A percentile compares a stretch with the other conserved stretches of the same genome.
phyloP scores from a whole-genome alignment of 2,329 filamentous ascomycete genomes.

The Exutisphaerella laricina region DNA sequence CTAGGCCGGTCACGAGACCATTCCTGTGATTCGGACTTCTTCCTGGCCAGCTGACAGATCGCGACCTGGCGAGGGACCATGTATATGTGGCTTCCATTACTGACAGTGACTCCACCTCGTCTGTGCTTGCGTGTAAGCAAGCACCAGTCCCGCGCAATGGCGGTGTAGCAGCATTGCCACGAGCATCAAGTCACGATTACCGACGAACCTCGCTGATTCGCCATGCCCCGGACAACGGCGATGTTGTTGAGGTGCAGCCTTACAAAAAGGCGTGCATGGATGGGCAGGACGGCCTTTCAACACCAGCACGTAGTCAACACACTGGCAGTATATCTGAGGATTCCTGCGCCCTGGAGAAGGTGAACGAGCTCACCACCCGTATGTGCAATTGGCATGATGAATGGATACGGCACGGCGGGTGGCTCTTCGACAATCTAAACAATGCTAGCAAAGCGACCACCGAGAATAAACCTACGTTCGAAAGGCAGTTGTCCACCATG shows the following conservation, averaged over 20 bases:
- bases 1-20: not conserved
- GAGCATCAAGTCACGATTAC: slow-evolving; percentile 6
- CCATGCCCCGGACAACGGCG: slow-evolving; percentile 13
- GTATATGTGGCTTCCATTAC: slow-evolving; percentile 21
- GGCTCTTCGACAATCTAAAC: slow-evolving; percentile 28
- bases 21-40: not conserved
- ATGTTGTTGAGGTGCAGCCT: slow-evolving; percentile 15
- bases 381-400: slow-evolving; percentile 24
- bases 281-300: slow-evolving; percentile 5
- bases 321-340: slow-evolving; percentile 15
- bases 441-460: slow-evolving; percentile 13
- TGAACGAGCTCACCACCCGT: slow-evolving; percentile 14
- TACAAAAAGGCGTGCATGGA: slow-evolving; percentile 19
- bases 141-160: slow-evolving; percentile 7
- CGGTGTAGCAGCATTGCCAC: slow-evolving; percentile 10
- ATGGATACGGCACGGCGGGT: slow-evolving; percentile 29
- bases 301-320: slow-evolving; percentile 2
- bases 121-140: slow-evolving; percentile 14
- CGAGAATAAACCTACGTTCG: slow-evolving; percentile 11
- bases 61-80: slow-evolving; percentile 14
- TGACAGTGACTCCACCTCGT: slow-evolving; percentile 16
- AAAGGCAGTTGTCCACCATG: slow-evolving; percentile 19
- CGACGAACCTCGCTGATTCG: slow-evolving; percentile 5
- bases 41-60: not conserved
- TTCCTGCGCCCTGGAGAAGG: slow-evolving; percentile 7